Conservation (phyloP, 345 rosid species). For the Rhodamnia rubescens region DNA sequence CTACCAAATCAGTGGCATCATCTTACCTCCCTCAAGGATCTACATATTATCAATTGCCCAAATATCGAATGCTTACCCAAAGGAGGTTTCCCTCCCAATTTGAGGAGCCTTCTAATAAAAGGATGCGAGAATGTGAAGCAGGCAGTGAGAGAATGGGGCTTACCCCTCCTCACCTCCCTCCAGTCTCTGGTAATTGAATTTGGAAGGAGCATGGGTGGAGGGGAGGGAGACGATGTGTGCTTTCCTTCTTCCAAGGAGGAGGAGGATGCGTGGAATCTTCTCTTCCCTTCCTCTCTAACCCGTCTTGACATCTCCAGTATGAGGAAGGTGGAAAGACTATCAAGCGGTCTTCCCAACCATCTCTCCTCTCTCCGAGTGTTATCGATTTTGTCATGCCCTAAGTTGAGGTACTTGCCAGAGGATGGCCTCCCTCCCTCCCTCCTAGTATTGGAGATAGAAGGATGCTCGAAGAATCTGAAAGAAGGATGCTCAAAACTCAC, state of each 20-base stretch:
- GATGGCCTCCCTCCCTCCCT: background rate
- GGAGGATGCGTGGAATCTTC: background rate
- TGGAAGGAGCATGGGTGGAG: background rate
- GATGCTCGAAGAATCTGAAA: background rate
- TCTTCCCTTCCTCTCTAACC: background rate
- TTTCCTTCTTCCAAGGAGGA: background rate
- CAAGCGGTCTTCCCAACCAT: background rate
- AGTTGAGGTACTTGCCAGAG: background rate
- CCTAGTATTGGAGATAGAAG: fast-evolving
- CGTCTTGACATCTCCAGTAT: fast-evolving
- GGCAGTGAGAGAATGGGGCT: background rate
- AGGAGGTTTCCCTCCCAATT: background rate
- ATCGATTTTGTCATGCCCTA: fast-evolving
- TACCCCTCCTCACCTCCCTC: background rate
- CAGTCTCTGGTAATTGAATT: background rate
- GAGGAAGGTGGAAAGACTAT: background rate
- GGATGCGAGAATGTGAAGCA: background rate
- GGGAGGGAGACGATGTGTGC: background rate
- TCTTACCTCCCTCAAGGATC: background rate
- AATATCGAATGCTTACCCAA: background rate
- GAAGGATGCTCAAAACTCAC: background rate
- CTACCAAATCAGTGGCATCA: background rate
- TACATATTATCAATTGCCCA: fast-evolving
- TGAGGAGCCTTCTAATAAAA: background rate
- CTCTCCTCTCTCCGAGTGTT: background rate